Conservation (phyloP, 1,139 yeast genomes). For the Suhomyces wounanorum region DNA sequence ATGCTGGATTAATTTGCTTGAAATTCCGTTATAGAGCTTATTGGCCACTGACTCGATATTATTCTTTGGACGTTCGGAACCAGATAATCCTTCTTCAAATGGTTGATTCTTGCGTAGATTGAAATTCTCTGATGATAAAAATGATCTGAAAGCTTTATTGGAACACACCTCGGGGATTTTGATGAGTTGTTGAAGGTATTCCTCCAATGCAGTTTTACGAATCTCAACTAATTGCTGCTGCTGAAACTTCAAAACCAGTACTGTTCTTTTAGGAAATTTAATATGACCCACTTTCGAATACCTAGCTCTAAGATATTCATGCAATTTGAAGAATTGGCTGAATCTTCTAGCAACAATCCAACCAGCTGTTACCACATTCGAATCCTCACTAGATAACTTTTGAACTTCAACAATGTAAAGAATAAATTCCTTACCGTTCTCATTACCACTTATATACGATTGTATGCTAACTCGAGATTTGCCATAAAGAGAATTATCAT, state of each 20-base stretch:
- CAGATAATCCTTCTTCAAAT: slow-evolving; percentile 23
- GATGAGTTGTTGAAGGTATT: slow-evolving; percentile 60
- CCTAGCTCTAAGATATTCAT: slow-evolving; percentile 59
- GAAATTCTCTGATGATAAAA: slow-evolving; percentile 74
- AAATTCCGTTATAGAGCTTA: slow-evolving; percentile 46
- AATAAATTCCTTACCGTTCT: slow-evolving; percentile 60
- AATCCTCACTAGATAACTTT: slow-evolving; percentile 46
- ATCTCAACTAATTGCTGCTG: slow-evolving; percentile 64
- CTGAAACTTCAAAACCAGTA: slow-evolving; percentile 66
- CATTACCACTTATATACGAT: slow-evolving; percentile 62
- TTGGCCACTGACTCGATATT: slow-evolving; percentile 43
- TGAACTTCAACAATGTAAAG: slow-evolving; percentile 79
- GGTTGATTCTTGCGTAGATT: slow-evolving; percentile 38
- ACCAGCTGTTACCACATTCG: slow-evolving; percentile 60
- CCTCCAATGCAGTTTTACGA: slow-evolving; percentile 61
- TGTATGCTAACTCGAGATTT: slow-evolving; percentile 67
- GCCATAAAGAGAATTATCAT: slow-evolving; percentile 74
- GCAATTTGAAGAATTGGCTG: slow-evolving; percentile 76
- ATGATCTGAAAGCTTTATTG: slow-evolving; percentile 69
- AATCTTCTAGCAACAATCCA: slow-evolving; percentile 91
- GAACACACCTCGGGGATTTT: slow-evolving; percentile 70
- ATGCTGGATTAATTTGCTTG: slow-evolving; percentile 27
- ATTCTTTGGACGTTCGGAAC: slow-evolving; percentile 10
- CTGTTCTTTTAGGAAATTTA: slow-evolving; percentile 63
- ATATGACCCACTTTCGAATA: slow-evolving; percentile 54